Conservation (phyloP, 306 rosid genomes). For the Prunus salicina region DNA sequence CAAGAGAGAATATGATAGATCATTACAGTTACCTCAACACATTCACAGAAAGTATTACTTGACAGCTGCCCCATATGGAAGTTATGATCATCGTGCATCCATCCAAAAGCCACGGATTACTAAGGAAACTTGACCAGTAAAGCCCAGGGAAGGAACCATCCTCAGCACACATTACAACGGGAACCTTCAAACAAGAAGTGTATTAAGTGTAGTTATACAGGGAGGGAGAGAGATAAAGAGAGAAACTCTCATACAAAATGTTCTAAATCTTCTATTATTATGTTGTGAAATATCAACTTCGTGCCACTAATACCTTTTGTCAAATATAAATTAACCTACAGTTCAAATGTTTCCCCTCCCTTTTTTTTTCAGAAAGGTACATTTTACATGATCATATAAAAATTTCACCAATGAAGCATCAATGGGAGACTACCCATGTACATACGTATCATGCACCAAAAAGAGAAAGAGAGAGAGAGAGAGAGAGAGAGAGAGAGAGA, state of each 20-base stretch:
- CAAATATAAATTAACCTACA: not conserved
- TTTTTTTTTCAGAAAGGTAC: not conserved
- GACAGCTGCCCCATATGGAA: conserved; percentile 68
- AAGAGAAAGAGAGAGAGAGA: not conserved
- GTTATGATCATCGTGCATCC: conserved; percentile 65
- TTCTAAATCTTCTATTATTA: not conserved
- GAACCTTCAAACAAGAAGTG: conserved; percentile 48
- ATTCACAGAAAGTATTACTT: conserved; percentile 73
- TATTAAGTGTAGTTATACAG: not conserved
- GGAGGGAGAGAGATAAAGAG: not conserved
- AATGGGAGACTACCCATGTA: not conserved
- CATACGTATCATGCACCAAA: not conserved
- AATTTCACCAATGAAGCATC: not conserved
- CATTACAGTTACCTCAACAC: conserved; percentile 51
- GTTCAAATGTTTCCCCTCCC: not conserved
- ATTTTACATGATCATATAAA: not conserved
- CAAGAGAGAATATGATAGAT: conserved; percentile 19
- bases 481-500: not conserved
- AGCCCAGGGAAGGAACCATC: conserved; percentile 85
- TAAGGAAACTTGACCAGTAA: conserved; percentile 45
- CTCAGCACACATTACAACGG: conserved; percentile 67
- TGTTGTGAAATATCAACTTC: not conserved
- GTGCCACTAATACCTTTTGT: not conserved
- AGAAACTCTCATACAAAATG: not conserved
- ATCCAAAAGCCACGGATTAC: conserved; percentile 80